Conservation (phyloP, 2,329 filamentous ascomycete species). For the Fusarium solani-melongenae region DNA sequence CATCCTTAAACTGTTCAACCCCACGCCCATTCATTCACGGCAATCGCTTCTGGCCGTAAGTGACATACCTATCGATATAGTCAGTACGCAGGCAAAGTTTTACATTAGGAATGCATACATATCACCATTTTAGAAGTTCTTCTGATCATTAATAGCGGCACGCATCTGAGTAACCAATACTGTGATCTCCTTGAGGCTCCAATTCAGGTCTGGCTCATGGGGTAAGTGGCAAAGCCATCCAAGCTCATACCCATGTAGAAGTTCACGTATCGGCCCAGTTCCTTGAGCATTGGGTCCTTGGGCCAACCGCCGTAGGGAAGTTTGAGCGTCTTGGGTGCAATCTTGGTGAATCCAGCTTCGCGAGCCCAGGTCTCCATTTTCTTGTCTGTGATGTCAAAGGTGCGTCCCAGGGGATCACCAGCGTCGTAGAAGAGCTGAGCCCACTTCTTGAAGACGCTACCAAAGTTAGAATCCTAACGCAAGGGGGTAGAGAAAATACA, state of each 20-base stretch:
- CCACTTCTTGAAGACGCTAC: conserved; percentile 10
- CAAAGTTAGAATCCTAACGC: not conserved
- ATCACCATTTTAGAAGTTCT: not conserved
- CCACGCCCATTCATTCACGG: not conserved
- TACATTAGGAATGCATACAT: not conserved
- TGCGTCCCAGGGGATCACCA: conserved; percentile 14
- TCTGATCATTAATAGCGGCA: conserved; percentile 13
- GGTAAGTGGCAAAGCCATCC: conserved; percentile 28
- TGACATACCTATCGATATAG: not conserved
- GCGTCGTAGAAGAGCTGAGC: conserved; percentile 19
- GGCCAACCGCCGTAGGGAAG: not conserved
- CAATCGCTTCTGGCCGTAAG: not conserved
- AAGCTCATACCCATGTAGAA: conserved; percentile 27
- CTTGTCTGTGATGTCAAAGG: conserved; percentile 13
- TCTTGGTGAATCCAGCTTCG: not conserved
- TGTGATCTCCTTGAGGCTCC: conserved; percentile 20
- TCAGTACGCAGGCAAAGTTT: not conserved
- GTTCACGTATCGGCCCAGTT: conserved; percentile 7
- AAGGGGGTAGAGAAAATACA: not conserved
- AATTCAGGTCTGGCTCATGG: conserved; percentile 26
- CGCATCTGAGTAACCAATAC: conserved; percentile 27
- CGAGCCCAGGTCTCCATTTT: conserved; percentile 8
- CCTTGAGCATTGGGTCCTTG: not conserved
- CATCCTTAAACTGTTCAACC: not conserved
- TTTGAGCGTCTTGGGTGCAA: not conserved